Percentiles rank a stretch among this genome's conserved stretches.
These are phyloP conservation scores for Paracorniculantispora psalliotae DNA, from an alignment of 2,329 filamentous ascomycete genomes.

Conservation along the genomic window DNA sequence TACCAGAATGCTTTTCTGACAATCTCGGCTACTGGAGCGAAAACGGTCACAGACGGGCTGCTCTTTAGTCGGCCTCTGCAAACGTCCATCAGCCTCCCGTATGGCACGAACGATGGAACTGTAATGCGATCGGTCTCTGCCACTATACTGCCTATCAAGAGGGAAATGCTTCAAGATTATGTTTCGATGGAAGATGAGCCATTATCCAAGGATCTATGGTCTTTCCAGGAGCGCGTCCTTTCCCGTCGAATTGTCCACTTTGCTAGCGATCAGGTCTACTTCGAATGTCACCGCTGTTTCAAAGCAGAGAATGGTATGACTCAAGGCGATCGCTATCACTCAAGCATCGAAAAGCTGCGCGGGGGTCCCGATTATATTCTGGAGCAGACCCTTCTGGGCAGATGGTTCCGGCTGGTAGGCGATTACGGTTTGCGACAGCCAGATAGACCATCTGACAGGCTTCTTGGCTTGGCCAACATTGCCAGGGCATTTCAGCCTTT, in stretches of 20 bases:
- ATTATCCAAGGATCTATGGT: constrained; percentile 1
- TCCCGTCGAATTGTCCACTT: constrained; percentile 8
- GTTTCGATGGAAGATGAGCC: neutral
- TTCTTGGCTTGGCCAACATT: neutral
- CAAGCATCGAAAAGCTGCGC: neutral
- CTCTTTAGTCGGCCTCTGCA: too few species aligned
- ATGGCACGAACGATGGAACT: neutral
- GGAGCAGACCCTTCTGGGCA: neutral
- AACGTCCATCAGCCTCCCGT: too few species aligned
- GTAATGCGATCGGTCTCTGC: neutral
- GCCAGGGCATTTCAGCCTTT: neutral
- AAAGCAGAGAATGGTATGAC: constrained; percentile 2
- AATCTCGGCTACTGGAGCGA: neutral
- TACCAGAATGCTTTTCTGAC: neutral
- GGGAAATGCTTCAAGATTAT: neutral
- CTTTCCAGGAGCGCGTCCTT: constrained; percentile 11
- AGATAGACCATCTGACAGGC: neutral
- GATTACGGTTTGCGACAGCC: neutral
- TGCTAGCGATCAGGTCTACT: constrained; percentile 9
- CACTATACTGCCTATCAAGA: neutral
- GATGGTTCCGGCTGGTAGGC: neutral
- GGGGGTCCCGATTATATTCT: neutral
- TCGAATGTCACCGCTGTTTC: neutral
- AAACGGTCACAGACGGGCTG: too few species aligned
- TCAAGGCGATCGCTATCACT: neutral